Base-by-base conservation (phyloP, 2,329 filamentous ascomycete genomes). In the Huntiella omanensis region DNA sequence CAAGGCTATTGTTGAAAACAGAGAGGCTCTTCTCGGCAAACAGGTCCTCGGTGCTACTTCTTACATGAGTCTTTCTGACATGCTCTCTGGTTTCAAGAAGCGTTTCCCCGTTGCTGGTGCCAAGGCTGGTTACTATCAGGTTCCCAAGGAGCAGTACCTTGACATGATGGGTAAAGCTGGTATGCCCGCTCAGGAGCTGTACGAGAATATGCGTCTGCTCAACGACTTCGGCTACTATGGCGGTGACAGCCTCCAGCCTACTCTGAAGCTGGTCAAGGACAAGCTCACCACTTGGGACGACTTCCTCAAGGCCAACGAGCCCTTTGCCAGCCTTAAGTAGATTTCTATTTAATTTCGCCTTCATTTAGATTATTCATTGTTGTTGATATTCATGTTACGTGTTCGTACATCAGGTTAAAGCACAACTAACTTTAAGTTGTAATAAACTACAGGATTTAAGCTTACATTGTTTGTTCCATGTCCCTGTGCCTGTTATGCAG, bases 191-290 rank as follows among this genome's bases (percentile, higher is more conserved):
- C 52, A 60, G 43, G 64, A 67, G 50, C 40, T 67, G 51, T 47
- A 62, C 10, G 63, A 67, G 55, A 67, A 64, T 48, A 59, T 64
- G 55, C 51, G 59, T n/a, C 54, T 67, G 5, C 49, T 66, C n/a
- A 56, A 60, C 28, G 59, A 62, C 13, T 62, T 60, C 4, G 64
- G 63, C 1, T 67, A 66, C 51, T 67, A 62, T 33, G 59, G 49
- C 4, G 60, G 59, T 1, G 60, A 55, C 32, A 54, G 55, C 36
- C 48, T 65, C 6, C 53, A 54, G 8, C 56, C 58, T 49, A 62
- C 59, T 28, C 44, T 56, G 37, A 51, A 47, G 2, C 51, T 64
- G 22, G 36, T 66, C 4, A 57, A 58, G 3, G 59, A 63, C 33
- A 56, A 58, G 57, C 57, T 62, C 2, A 60, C 57, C 0, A 58